Evolutionary conservation across 371 early-diverging fungal species (phyloP).

Genomic region (Lichtheimia corymbifera): DNA sequence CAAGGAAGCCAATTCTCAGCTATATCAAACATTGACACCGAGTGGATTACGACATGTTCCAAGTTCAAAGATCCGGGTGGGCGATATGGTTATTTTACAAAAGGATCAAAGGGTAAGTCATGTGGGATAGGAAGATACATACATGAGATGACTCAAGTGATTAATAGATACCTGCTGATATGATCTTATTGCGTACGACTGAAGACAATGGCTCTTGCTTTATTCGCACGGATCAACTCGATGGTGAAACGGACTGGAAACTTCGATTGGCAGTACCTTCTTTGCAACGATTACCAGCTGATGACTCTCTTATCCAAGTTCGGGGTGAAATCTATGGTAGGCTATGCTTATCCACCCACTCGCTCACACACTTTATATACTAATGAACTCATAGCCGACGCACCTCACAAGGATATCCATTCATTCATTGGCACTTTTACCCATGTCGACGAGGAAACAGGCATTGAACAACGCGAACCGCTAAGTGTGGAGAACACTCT

Average conservation of each 20-base stretch:
- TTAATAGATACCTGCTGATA: slow-evolving; percentile 83
- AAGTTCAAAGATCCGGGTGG: slow-evolving; percentile 88
- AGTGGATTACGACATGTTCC: slow-evolving; percentile 71
- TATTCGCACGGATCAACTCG: slow-evolving; percentile 99
- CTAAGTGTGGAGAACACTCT: slow-evolving; percentile 93
- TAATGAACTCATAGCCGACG: slow-evolving; percentile 65
- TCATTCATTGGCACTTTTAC: slow-evolving; percentile 89
- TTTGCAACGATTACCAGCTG: slow-evolving; percentile 70
- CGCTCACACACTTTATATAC: neutral
- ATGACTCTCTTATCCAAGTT: slow-evolving; percentile 58
- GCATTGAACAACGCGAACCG: slow-evolving; percentile 61
- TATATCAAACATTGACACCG: slow-evolving; percentile 64
- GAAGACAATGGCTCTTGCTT: slow-evolving; percentile 92
- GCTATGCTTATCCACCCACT: neutral
- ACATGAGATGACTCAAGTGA: too few species aligned
- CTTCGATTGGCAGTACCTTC: slow-evolving; percentile 84
- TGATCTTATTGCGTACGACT: slow-evolving; percentile 86
- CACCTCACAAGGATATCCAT: slow-evolving; percentile 97
- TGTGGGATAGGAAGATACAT: too few species aligned
- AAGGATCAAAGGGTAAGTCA: slow-evolving; percentile 83
- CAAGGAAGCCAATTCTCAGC: slow-evolving; percentile 90
- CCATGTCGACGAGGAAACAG: slow-evolving; percentile 46
- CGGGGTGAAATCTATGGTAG: slow-evolving; percentile 78
- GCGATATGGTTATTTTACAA: slow-evolving; percentile 88
- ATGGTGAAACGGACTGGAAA: slow-evolving; percentile 99